Conservation (phyloP, 768 basidiomycete genomes). For the Mrakia blollopis region DNA sequence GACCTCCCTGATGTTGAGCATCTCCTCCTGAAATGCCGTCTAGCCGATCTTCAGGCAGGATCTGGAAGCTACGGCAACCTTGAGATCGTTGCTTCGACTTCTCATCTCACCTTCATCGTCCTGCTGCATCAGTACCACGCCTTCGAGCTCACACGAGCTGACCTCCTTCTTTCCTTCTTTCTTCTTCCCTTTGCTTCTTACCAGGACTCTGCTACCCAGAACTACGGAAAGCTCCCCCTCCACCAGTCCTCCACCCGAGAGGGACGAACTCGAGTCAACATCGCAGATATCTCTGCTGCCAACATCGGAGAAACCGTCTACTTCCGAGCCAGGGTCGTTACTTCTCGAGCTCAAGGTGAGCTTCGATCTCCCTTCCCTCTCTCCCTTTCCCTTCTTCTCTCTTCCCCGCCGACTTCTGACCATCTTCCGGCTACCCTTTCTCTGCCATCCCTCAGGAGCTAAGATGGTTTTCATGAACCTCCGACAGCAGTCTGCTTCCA, state of each 20-base stretch:
- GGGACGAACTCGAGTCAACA: conserved; percentile 57
- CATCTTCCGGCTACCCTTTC: background rate
- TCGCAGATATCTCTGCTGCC: conserved; percentile 58
- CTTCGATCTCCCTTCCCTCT: background rate
- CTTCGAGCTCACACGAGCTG: conserved; percentile 11
- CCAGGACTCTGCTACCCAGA: conserved; percentile 54
- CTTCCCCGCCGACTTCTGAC: background rate
- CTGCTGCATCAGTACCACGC: background rate
- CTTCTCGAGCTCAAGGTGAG: conserved; percentile 72
- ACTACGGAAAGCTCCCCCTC: conserved; percentile 81
- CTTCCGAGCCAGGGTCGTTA: conserved; percentile 85
- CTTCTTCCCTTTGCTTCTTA: background rate
- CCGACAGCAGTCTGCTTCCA: conserved; percentile 76
- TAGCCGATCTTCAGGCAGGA: background rate
- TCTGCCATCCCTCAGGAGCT: conserved; percentile 49
- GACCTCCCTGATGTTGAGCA: background rate
- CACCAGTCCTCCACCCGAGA: conserved; percentile 81
- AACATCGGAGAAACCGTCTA: conserved; percentile 70
- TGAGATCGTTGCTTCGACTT: background rate
- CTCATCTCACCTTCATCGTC: background rate
- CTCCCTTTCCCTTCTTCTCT: background rate
- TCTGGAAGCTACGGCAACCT: too few species aligned
- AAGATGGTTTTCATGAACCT: conserved; percentile 94
- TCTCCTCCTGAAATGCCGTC: background rate
- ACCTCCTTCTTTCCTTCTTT: background rate